Base-by-base conservation (phyloP, 805 yeast species). In the Suhomyces faveliae region DNA sequence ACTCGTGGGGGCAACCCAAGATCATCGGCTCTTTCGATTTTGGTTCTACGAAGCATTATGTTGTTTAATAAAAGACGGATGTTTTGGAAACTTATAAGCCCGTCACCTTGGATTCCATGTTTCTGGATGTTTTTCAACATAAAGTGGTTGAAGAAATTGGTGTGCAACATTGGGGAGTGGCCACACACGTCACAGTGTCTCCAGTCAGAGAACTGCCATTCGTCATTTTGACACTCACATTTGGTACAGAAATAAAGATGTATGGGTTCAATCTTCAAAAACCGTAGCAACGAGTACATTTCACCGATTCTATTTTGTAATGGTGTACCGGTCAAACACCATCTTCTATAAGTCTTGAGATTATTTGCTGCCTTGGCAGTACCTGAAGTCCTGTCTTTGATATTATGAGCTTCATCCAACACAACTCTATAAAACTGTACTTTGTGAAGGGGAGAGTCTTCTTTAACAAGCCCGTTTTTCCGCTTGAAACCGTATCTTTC, bases 271-370 rank as follows among this genome's bases (percentile, higher is more conserved):
- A 92, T 75, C 54, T 85, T 81, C 68, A 94, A 67, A 61, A 89
- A 94, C 58, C 98, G 74, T 49, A 94, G 85, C 61, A 94, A 70
- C 1, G 98, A 91, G 66, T 94, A 94, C 75, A 94, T 79, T 70
- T 94, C 99, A 39, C 99, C 99, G 60, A 94, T 91, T 52, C 98
- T 76, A 64, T 94, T 94, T 60, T 94, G 99, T 53, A 94, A 72
- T 1, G 99, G 99, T 0, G 99, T 94, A 56, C 99, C 99, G 3
- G 96, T 81, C 24, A 94, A 66, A 67, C 99, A 94, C 87, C 96
- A 88, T 54, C 96, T 70, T 58, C 89, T 88, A 45, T 81, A 72
- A 8, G 96, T 81, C 25, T 76, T 69, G 48, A 94, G 67, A 50
- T 74, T 73, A 61, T 88, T 89, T 1, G 96, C 97, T 2, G 98